Evolutionary conservation across 2,329 filamentous ascomycete genomes (phyloP), one percentile per base, ranked within the genome.

Genomic region (Cladophialophora chaetospira): DNA sequence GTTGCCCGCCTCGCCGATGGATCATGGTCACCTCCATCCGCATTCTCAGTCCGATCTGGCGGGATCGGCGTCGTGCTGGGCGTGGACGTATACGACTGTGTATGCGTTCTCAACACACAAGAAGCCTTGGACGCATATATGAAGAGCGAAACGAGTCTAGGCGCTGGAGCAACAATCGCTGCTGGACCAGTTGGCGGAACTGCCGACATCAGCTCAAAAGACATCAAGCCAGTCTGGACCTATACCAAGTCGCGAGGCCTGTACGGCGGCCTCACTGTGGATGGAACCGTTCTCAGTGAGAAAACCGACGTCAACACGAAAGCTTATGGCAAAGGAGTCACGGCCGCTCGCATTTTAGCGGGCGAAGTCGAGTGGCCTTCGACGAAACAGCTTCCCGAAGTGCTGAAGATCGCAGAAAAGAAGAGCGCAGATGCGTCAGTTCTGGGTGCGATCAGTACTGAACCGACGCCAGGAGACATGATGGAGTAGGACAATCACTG

Each of bases 41-140:
- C 55, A 3, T 55, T 61, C 26, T 28, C 42, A 23, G 59, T 61
- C 10, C 17, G 26, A 23, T 55, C 53, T 9, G 55, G 55, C 25
- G 51, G 51, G 5, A 15, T 58, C 13, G 59, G 59, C 26, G 29
- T 61, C 28, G 55, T 40, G 13, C 53, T 43, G 17, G 59, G 59
- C 3, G 42, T 61, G 4, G 59, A 58, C 33, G 29, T 55, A 23
- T 55, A 52, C 47, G 59, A 61, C 43, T 61, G 59, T 25, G 48
- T 61, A n/a, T 58, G 55, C 23, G 59, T 61, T 15, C 55, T 61
- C 42, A 61, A 61, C 52, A 61, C 55, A 11, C 11, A 44, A 21
- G 59, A 52, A 15, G 59, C 55, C 2, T 29, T 61, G 11, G 55
- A 55, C 13, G 42, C 50, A 1, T 61, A 58, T 25, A 28, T 28